phyloP scores from a whole-genome alignment of 306 rosid species.

The Pyrus pyrifolia region DNA sequence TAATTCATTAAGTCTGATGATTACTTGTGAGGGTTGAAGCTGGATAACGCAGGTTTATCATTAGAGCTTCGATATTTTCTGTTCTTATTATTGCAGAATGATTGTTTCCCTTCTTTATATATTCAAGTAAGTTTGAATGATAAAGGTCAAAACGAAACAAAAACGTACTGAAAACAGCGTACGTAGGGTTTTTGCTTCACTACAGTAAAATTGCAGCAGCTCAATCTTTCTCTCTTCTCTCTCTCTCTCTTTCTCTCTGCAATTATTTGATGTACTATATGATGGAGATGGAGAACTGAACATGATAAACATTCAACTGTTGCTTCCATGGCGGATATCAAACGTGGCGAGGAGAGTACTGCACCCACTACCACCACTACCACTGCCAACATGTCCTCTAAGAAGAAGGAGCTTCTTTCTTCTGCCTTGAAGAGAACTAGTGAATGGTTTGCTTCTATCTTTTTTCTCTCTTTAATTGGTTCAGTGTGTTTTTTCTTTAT shows the following conservation, averaged over 20 bases:
- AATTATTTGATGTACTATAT: conserved; percentile 24
- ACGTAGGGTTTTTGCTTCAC: neutral
- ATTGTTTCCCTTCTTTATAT: neutral
- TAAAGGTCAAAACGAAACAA: conserved; percentile 22
- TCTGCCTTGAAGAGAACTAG: conserved; percentile 86
- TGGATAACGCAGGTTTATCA: conserved; percentile 2
- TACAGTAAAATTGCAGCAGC: conserved; percentile 5
- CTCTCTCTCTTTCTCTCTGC: conserved; percentile 12
- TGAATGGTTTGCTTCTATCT: conserved; percentile 61
- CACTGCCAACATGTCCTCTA: conserved; percentile 47
- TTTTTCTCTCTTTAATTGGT: neutral
- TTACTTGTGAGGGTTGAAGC: conserved; percentile 17
- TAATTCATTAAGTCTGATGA: conserved; percentile 13
- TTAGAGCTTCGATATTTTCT: neutral
- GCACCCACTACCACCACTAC: conserved; percentile 31
- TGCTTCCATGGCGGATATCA: conserved; percentile 54
- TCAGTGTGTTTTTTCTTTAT: neutral
- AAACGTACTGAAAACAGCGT: conserved; percentile 27
- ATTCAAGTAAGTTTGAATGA: conserved; percentile 12
- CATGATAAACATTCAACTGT: conserved; percentile 23
- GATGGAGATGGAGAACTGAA: conserved; percentile 31
- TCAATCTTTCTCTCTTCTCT: conserved; percentile 5
- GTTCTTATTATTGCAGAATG: conserved; percentile 20
- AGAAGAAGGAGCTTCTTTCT: conserved; percentile 79
- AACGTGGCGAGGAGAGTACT: conserved; percentile 25